Evolutionary conservation across 768 basidiomycete genomes (phyloP).

Genomic region (Termitomyces sp.): DNA sequence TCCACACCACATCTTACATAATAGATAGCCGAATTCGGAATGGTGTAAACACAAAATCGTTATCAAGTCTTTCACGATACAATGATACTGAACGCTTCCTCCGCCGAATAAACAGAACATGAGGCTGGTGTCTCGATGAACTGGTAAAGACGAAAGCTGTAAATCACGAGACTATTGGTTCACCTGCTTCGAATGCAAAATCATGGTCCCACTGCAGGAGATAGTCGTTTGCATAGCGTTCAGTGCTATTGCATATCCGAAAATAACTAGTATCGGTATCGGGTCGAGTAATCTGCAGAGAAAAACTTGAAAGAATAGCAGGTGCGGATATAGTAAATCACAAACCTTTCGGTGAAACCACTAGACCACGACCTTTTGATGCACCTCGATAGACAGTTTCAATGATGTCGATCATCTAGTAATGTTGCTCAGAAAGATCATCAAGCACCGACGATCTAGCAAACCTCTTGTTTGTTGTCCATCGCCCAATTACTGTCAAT

Average conservation of each 20-base stretch:
- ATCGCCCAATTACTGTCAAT: conserved; percentile 91
- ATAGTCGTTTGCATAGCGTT: not conserved
- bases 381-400: conserved; percentile 99
- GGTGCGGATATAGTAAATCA: not conserved
- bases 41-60: not conserved
- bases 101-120: not conserved
- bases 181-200: not conserved
- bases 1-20: too few relatives aligned
- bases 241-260: not conserved
- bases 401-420: conserved; percentile 92
- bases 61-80: not conserved
- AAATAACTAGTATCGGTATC: conserved; percentile 3
- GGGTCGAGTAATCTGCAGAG: not conserved
- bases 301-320: not conserved
- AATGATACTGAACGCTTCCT: not conserved
- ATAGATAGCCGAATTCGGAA: not conserved
- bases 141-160: not conserved
- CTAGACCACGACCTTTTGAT: conserved; percentile 95
- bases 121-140: not conserved
- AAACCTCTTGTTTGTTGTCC: conserved; percentile 96
- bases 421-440: not conserved
- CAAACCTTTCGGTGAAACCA: conserved; percentile 91
- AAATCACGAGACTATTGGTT: not conserved
- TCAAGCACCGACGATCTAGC: conserved; percentile 14
- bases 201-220: not conserved